Base-by-base conservation (phyloP, 2,329 filamentous ascomycete species). In the Fusarium goolgardi region DNA sequence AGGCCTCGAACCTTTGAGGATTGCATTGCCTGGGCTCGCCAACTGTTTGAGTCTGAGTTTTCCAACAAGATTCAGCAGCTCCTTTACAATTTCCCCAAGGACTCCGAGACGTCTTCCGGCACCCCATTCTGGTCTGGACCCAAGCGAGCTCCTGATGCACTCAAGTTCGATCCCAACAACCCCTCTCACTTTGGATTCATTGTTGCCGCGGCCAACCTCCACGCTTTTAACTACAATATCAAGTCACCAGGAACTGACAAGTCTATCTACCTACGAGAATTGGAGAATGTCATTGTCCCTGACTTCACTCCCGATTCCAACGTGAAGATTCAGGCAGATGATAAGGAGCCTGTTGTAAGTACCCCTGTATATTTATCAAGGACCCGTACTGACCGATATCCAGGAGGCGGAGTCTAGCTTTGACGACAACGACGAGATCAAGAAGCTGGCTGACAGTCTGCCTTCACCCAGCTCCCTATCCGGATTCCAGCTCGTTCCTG, bases 151-250 rank as follows among this genome's bases (percentile, higher is more conserved):
- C 96, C 96, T 7, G 93, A 96, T 67, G 87, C 95, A 68, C 85
- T 98, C 76, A 94, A 92, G 78, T 99, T 99, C 71, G 92, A 97
- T 73, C 80, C 90, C 46, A 86, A 89, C 63, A 96, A 97, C 80
- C 84, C 90, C 13, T 96, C 93, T 23, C 96, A 99, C 80, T 90
- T 95, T 76, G 88, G 87, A 37, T 99, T 97, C 77, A 85, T 99
- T 55, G 88, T 96, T 65, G 90, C 96, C 20, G 96, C 89, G 10
- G 94, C 96, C 35, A 96, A 96, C 76, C 86, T 99, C 27, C 96
- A 97, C 74, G 96, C 95, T 1, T 99, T 96, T 86, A 99, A 99
- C 83, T 99, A 97, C 80, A 91, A 93, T 63, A 97, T 99, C 79
- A 95, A 96, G 75, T 89, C 91, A n/a, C 92, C 92, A 63, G 89